Base-by-base conservation (phyloP, 2,329 filamentous ascomycete genomes). In the Plectosphaerella plurivora region DNA sequence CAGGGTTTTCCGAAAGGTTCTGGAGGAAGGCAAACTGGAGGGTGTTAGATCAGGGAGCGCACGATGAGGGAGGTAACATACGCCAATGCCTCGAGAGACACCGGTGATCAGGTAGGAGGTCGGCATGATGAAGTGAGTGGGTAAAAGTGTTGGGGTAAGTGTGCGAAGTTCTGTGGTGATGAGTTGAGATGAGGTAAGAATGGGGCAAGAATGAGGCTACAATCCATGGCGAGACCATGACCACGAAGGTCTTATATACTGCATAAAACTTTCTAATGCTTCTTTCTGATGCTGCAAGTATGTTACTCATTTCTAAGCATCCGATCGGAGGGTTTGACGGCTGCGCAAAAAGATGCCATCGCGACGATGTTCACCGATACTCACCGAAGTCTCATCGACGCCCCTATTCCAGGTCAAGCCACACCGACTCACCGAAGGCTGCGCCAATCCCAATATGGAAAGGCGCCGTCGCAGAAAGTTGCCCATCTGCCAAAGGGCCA, bases 1-100 rank as follows among this genome's bases (percentile, higher is more conserved):
- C 51, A 3, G 70, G 14, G 16, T 54, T 63, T 18, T 60, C 58
- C 1, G 78, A 77, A 4, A 79, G 28, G n/a, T 37, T 22, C 3
- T 7, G 18, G 35, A 25, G 8, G 33, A 25, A 82, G 53, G 15
- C 35, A 22, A 18, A 39, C 9, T n/a, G 16, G 12, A 6, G 14
- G n/a, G 9, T 9, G 28, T 16, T 9, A 16, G 4, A 7, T 3
- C 2, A 39, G 15, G 37, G 14, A 12, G 15, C 7, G 14, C 3
- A 3, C 15, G 37, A 18, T 14, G 9, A 39, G 15, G 16, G 16
- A 18, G 9, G 4, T 9, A 5, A 53, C 57, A 35, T 53, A 59
- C 59, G 2, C 59, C 59, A 20, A 61, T 35, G 35, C 59, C 59
- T 8, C 53, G 33, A 15, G 52, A 53, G 11, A 54, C 57, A 8